Base-by-base conservation (phyloP, 805 yeast genomes). In the Saturnispora quitensis region DNA sequence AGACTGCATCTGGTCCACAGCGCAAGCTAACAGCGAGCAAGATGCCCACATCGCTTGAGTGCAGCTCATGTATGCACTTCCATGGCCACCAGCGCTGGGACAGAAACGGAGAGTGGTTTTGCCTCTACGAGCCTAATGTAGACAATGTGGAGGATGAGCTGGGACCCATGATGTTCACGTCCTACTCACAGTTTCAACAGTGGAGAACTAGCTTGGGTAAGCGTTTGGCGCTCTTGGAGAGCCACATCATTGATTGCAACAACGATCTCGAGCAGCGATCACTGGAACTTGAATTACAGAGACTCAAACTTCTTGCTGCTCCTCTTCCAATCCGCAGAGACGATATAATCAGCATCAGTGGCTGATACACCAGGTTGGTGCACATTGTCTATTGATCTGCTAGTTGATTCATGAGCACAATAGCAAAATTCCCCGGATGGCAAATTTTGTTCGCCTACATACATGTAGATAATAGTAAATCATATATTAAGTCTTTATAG, bases 21-120 rank as follows among this genome's bases (percentile, higher is more conserved):
- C 44, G 47, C 9, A 36, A 35, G 15, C 40, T 49, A 3, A 49
- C 43, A 4, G 36, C 46, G 12, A 17, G 20, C 15, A 49, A 43
- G 36, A 49, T 49, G 47, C 51, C 51, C n/a, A 49, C 51, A 6
- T 27, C 28, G 18, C 35, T 49, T n/a, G 51, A 49, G 35, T 49
- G 51, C n/a, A 35, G 44, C 5, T 31, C 43, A 3, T 49, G 51
- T 31, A 6, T 35, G 10, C 22, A 35, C 13, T 20, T 18, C 13
- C 25, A 20, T 38, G 42, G 42, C 20, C 18, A n/a, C 22, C 42
- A 38, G 22, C 42, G 42, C 24, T 38, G 42, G 42, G 42, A 38
- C 24, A 38, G 42, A 38, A 38, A 38, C 15, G 42, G 42, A 38
- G 42, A 38, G 17, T 38, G 51, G 51, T 42, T 35, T 15, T 49